Evolutionary conservation across 2,329 filamentous ascomycete species (phyloP), one percentile per base, ranked within the genome.

Genomic region (Onygenales sp.): DNA sequence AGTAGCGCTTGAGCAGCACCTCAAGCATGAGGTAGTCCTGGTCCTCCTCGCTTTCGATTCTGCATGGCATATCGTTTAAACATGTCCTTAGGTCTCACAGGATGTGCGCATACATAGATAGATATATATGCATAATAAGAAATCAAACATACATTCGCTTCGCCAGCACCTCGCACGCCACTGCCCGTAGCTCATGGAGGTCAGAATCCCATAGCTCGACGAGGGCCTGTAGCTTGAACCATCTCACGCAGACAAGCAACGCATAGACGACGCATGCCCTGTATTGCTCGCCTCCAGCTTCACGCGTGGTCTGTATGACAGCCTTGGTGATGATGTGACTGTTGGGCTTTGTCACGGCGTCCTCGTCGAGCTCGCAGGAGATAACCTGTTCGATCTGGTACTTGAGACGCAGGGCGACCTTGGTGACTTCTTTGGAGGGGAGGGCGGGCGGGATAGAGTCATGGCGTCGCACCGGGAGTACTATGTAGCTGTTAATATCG

Each of bases 171-270:
- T 96, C 90, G 65, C 90, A 95, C 11, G 93, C 91, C 2, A 80
- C 75, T 2, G 89, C 89, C 33, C 92, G 82, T 39, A 93, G 75
- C 43, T 84, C 73, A 67, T 95, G 89, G 41, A 97, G 76, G 55
- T 89, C 86, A 6, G 91, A 84, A 69, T 98, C 92, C 89, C 92
- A 98, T 2, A 97, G 81, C 75, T 98, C 93, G 6, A 84, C 69
- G 32, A 78, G 58, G 1, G 89, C 83, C 72, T 97, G 91, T 57
- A 82, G 82, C 65, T 82, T 84, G 71, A 96, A 97, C 83, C 83
- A 86, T 61, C 81, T 77, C 63, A 84, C 75, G 61, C 82, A 83
- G 7, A 95, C 81, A 3, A 96, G 78, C 53, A 96, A 74, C 60
- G 87, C 86, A 69, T 84, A 95, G 2, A 95, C 86, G 3, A 97